Conservation (phyloP, 2,329 filamentous ascomycete genomes). For the Penicillium thymicola region DNA sequence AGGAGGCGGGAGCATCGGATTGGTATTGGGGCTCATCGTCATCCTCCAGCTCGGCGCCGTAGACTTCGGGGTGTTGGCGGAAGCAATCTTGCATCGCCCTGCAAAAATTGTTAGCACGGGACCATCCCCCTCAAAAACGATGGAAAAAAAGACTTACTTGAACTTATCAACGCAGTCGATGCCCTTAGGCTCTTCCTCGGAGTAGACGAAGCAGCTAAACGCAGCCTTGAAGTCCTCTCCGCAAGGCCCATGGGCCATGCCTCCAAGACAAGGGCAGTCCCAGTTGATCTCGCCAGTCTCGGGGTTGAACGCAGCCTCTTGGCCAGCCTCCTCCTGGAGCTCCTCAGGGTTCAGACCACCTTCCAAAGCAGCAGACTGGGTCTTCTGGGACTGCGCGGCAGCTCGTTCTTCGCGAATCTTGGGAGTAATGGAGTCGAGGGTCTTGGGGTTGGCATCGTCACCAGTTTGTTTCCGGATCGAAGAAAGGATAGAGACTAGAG, state of each 20-base stretch:
- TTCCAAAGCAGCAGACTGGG: slow-evolving; percentile 14
- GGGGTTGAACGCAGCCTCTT: slow-evolving; percentile 93
- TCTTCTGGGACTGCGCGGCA: slow-evolving; percentile 12
- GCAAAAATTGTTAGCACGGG: slow-evolving; percentile 30
- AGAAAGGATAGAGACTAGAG: slow-evolving; percentile 34
- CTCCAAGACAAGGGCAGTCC: slow-evolving; percentile 96
- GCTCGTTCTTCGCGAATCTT: slow-evolving; percentile 42
- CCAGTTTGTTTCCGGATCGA: slow-evolving; percentile 29
- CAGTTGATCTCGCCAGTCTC: slow-evolving; percentile 99
- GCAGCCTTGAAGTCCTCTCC: slow-evolving; percentile 92
- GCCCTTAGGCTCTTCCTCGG: slow-evolving; percentile 89
- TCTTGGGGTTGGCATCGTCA: slow-evolving; percentile 54
- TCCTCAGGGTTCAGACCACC: slow-evolving; percentile 46
- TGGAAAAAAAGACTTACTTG: slow-evolving; percentile 64
- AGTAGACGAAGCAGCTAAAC: slow-evolving; percentile 98
- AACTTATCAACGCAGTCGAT: slow-evolving; percentile 98
- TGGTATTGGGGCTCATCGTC: slow-evolving; percentile 53
- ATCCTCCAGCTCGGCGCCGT: slow-evolving; percentile 81
- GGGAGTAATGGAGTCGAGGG: slow-evolving; percentile 65
- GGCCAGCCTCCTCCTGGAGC: slow-evolving; percentile 75
- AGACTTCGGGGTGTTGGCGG: slow-evolving; percentile 85
- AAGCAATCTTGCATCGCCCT: slow-evolving; percentile 99
- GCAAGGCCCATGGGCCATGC: slow-evolving; percentile 95
- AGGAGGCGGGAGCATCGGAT: slow-evolving; percentile 33
- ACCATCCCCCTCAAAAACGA: background rate